Conservation (phyloP, 139 green algal species). For the Asterochloris erici region DNA sequence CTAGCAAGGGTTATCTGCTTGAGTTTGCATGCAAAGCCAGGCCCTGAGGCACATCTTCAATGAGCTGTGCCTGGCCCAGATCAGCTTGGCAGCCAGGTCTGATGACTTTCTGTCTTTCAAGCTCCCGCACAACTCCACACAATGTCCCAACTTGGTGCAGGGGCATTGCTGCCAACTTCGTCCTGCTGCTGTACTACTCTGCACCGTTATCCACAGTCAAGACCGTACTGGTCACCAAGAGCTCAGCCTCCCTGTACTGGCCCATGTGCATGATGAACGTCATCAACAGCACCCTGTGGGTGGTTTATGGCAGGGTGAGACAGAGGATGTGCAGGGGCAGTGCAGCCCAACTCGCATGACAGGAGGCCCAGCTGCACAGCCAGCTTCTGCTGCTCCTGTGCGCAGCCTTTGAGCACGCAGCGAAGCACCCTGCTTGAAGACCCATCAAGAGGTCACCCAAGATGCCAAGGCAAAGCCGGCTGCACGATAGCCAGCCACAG, state of each 20-base stretch:
- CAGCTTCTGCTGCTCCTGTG: not conserved
- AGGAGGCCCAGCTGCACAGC: not conserved
- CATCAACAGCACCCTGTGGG: slow-evolving; percentile 55
- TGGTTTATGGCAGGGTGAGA: slow-evolving; percentile 22
- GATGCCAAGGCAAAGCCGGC: not conserved
- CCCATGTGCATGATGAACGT: slow-evolving; percentile 54
- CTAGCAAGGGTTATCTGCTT: too few species aligned
- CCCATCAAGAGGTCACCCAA: not conserved
- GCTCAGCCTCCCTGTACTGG: slow-evolving; percentile 49
- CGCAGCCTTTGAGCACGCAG: not conserved
- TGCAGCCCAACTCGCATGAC: not conserved
- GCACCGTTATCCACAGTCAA: slow-evolving; percentile 51
- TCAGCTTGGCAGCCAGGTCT: too few species aligned
- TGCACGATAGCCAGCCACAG: not conserved
- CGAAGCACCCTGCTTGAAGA: not conserved
- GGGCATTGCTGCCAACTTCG: slow-evolving; percentile 44
- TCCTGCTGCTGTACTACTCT: slow-evolving; percentile 63
- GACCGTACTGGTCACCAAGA: slow-evolving; percentile 55
- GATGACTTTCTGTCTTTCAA: not conserved
- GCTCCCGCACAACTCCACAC: not conserved
- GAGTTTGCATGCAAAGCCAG: too few species aligned
- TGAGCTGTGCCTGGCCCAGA: too few species aligned
- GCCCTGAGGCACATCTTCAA: too few species aligned
- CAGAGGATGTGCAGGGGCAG: not conserved
- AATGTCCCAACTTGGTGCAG: slow-evolving; percentile 12